A percentile compares a stretch with the other conserved stretches of the same genome.
Conservation (phyloP, 352 stramenopile genomes). For the Globisporangium lucens region DNA sequence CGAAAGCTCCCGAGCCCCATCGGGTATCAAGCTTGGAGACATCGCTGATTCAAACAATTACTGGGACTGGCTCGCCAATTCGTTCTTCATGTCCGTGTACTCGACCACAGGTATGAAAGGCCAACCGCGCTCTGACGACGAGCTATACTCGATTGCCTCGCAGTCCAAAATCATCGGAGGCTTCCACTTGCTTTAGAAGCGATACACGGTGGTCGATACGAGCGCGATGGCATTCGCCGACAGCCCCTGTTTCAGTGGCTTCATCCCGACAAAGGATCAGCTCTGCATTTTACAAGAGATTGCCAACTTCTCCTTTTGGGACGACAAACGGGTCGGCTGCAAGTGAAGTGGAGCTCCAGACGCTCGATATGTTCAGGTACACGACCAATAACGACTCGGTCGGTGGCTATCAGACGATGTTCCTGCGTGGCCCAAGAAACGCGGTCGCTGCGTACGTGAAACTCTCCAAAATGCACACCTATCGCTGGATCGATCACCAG, state of each 20-base stretch:
- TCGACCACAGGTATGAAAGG: constrained; percentile 23
- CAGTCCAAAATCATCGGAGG: constrained; percentile 57
- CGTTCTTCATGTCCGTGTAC: constrained; percentile 49
- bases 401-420: constrained; percentile 51
- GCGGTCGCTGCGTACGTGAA: constrained; percentile 25
- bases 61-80: constrained; percentile 62
- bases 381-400: constrained; percentile 27
- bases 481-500: constrained; percentile 52
- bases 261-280: constrained; percentile 31
- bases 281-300: constrained; percentile 19
- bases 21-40: constrained; percentile 32
- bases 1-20: constrained; percentile 32
- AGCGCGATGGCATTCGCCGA: constrained; percentile 31
- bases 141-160: constrained; percentile 44
- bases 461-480: constrained; percentile 34
- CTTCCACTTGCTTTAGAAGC: constrained; percentile 57
- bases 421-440: constrained; percentile 39
- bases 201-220: constrained; percentile 49
- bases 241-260: constrained; percentile 46
- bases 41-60: constrained; percentile 40
- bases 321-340: constrained; percentile 4
- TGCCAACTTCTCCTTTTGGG: not conserved
- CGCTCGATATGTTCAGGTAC: constrained; percentile 57
- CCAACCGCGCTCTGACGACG: constrained; percentile 5
- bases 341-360: constrained; percentile 25